A percentile compares a stretch with the other conserved stretches of the same genome.
phyloP scores from a whole-genome alignment of 108 stramenopile species.

The Poteriospumella lacustris region DNA sequence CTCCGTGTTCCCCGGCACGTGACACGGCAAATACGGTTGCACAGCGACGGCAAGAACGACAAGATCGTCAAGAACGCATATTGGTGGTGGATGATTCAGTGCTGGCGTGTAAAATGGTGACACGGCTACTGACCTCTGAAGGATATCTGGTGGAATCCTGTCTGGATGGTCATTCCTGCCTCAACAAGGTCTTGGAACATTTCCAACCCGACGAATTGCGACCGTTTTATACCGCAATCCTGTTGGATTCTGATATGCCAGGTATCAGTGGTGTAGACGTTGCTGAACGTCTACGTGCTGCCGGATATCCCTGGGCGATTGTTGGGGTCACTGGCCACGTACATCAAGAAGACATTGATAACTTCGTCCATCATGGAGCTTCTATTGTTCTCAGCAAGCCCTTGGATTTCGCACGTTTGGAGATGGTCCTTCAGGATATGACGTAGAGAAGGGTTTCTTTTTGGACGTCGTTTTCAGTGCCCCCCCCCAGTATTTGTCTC shows the following conservation, averaged over 20 bases:
- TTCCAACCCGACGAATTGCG: not conserved
- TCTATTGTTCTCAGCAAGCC: not conserved
- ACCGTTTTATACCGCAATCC: not conserved
- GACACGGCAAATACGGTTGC: not conserved
- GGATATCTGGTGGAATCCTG: not conserved
- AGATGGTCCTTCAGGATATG: not conserved
- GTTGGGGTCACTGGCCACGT: conserved; percentile 21
- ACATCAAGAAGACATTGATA: not conserved
- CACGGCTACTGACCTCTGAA: not conserved
- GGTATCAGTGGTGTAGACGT: not conserved
- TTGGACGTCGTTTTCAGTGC: no score
- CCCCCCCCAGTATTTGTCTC: no score
- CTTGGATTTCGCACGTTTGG: not conserved
- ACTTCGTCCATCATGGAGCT: not conserved
- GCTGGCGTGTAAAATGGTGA: not conserved
- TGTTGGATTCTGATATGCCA: conserved; percentile 22
- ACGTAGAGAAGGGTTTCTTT: no score
- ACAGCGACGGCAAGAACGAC: no score
- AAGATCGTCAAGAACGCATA: not conserved
- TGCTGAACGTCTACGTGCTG: not conserved
- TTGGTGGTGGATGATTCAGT: conserved; percentile 15
- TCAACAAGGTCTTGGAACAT: not conserved
- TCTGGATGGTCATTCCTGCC: not conserved
- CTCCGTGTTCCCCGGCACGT: no score
- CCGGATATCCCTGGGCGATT: conserved; percentile 5